phyloP scores from a whole-genome alignment of 2,329 filamentous ascomycete species.

The Trichophyton rubrum region DNA sequence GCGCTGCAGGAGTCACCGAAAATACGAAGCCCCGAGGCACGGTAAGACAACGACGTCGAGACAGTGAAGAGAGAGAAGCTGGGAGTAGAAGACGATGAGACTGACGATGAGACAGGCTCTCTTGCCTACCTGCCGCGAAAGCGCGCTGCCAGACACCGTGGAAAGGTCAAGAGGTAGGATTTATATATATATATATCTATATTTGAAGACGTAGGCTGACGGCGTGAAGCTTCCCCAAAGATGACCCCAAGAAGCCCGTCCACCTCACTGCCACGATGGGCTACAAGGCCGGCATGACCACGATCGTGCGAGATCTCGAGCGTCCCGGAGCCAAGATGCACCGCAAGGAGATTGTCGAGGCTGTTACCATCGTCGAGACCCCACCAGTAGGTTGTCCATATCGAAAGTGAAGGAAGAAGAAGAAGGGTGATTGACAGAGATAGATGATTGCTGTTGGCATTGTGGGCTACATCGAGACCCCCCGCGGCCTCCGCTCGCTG shows the following conservation, averaged over 20 bases:
- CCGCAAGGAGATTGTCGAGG: constrained; percentile 96
- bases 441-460: constrained; percentile 99
- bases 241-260: constrained; percentile 99
- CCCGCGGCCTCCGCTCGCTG: constrained; percentile 96
- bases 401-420: too few relatives aligned
- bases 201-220: background rate
- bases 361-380: constrained; percentile 77
- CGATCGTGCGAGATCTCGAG: constrained; percentile 98
- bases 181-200: background rate
- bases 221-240: constrained; percentile 79
- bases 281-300: constrained; percentile 99
- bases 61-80: background rate
- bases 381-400: constrained; percentile 61
- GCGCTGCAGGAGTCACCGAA: constrained; percentile 44
- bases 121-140: constrained; percentile 80
- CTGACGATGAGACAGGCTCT: constrained; percentile 39
- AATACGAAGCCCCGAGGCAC: constrained; percentile 84
- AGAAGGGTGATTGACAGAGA: constrained; percentile 11
- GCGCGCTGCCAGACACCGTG: constrained; percentile 85
- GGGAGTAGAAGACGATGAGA: background rate
- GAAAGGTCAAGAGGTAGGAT: constrained; percentile 93
- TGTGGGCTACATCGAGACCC: constrained; percentile 99
- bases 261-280: constrained; percentile 97
- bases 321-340: constrained; percentile 97
- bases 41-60: constrained; percentile 51